Percentiles rank a stretch among this genome's conserved stretches.
Conservation (phyloP, 164 flowering plant genomes). For the Protea cynaroides region DNA sequence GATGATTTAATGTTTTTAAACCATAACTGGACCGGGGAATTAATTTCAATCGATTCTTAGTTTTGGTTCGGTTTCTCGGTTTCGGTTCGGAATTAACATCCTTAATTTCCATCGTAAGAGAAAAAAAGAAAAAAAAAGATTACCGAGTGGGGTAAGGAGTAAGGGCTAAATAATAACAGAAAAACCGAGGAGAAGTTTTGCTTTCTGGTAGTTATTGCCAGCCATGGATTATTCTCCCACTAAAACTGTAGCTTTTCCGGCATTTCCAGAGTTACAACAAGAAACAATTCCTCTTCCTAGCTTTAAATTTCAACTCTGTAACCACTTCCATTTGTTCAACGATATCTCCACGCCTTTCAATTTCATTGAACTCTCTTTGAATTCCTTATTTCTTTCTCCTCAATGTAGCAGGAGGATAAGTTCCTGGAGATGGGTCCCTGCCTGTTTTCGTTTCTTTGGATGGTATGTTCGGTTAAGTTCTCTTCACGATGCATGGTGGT, state of each 20-base stretch:
- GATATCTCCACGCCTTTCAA: background rate
- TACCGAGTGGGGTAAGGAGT: background rate
- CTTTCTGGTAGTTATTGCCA: slow-evolving; percentile 12
- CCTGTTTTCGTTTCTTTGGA: background rate
- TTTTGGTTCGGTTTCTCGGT: too few relatives aligned
- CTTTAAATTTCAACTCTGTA: slow-evolving; percentile 3
- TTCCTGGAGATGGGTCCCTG: background rate
- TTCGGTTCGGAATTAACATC: too few relatives aligned
- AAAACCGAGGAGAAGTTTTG: slow-evolving; percentile 3
- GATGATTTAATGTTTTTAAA: too few relatives aligned
- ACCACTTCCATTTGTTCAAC: background rate
- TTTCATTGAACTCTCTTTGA: background rate
- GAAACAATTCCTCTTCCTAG: background rate
- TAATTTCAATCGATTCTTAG: too few relatives aligned
- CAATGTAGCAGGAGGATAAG: background rate
- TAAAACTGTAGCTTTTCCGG: slow-evolving; percentile 4
- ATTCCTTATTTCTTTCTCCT: background rate
- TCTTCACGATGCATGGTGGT: background rate
- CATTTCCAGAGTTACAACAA: background rate
- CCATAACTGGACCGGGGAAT: too few relatives aligned
- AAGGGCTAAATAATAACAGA: background rate
- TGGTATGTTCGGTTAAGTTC: background rate
- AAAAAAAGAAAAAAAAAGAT: background rate
- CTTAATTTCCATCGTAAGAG: too few relatives aligned
- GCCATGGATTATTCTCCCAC: slow-evolving; percentile 13